A percentile compares a stretch with the other conserved stretches of the same genome.
phyloP scores from a whole-genome alignment of 495 filamentous ascomycete species.

The Entonaema liquescens region DNA sequence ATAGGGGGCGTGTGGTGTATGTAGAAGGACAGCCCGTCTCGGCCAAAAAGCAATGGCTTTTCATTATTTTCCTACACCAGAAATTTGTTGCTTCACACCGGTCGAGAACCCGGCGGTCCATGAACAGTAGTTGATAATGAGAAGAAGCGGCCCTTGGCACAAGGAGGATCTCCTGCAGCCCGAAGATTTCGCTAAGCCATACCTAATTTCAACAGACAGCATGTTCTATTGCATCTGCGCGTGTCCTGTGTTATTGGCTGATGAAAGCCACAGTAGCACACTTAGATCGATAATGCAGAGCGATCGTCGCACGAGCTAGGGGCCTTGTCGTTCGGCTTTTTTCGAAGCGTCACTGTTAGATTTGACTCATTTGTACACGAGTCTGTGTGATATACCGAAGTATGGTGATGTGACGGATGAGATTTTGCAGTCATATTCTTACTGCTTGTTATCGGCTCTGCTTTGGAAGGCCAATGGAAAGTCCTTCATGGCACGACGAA shows the following conservation, averaged over 20 bases:
- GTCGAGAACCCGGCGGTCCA: background rate
- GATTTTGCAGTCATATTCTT: background rate
- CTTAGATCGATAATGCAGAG: constrained; percentile 17
- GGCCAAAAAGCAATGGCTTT: background rate
- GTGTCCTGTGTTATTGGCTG: constrained; percentile 14
- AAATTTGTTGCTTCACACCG: background rate
- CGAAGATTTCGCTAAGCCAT: constrained; percentile 26
- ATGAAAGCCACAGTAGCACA: constrained; percentile 39
- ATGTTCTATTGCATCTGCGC: background rate
- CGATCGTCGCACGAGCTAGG: constrained; percentile 19
- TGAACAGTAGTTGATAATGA: background rate
- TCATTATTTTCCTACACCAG: background rate
- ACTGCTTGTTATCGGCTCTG: background rate
- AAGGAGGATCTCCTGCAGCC: background rate
- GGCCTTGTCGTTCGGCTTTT: background rate
- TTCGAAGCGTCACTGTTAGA: background rate
- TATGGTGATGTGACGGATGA: background rate
- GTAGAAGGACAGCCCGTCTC: background rate
- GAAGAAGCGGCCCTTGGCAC: background rate
- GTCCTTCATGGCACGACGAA: constrained; percentile 7
- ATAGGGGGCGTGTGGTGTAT: background rate
- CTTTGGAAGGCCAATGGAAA: constrained; percentile 21
- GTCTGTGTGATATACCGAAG: background rate
- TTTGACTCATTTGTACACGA: background rate
- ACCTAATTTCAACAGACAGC: constrained; percentile 13